Percentiles rank a stretch among this genome's conserved stretches.
These are phyloP conservation scores for Asterochloris erici DNA, from an alignment of 139 green algal species.

Conservation along the genomic window DNA sequence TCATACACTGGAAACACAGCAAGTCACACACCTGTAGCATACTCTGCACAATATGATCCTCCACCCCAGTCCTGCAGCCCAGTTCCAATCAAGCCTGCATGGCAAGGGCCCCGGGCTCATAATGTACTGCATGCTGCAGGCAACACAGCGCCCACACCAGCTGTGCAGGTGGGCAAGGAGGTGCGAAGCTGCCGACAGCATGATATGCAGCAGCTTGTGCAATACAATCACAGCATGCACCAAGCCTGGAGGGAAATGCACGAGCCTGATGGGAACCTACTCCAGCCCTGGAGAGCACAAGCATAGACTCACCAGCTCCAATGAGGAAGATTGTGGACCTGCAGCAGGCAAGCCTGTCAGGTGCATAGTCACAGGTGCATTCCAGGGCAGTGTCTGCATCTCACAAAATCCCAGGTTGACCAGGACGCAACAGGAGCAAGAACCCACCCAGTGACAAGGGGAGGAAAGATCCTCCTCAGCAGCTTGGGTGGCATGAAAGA, in stretches of 20 bases:
- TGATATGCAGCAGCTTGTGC: too few relatives aligned
- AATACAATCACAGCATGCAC: too few relatives aligned
- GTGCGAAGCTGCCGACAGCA: too few relatives aligned
- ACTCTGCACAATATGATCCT: background rate
- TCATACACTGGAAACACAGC: too few relatives aligned
- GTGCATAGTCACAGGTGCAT: too few relatives aligned
- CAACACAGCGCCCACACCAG: too few relatives aligned
- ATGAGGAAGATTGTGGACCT: constrained; percentile 15
- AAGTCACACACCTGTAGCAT: background rate
- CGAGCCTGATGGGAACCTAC: background rate
- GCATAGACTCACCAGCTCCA: constrained; percentile 1
- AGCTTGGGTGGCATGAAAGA: constrained; percentile 55
- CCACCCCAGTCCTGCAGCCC: background rate
- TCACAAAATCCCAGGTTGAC: too few relatives aligned
- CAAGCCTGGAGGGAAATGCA: too few relatives aligned
- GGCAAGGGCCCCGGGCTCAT: background rate
- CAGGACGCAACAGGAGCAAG: constrained; percentile 54
- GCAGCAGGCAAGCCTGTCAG: too few relatives aligned
- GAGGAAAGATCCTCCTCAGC: constrained; percentile 53
- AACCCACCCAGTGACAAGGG: constrained; percentile 55
- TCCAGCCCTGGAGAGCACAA: background rate
- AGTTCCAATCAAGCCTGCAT: background rate
- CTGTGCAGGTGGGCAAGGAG: too few relatives aligned
- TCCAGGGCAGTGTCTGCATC: too few relatives aligned
- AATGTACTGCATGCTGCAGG: background rate